Base-by-base conservation (phyloP, 1,284 basidiomycete species). In the Moniliophthora roreri region DNA sequence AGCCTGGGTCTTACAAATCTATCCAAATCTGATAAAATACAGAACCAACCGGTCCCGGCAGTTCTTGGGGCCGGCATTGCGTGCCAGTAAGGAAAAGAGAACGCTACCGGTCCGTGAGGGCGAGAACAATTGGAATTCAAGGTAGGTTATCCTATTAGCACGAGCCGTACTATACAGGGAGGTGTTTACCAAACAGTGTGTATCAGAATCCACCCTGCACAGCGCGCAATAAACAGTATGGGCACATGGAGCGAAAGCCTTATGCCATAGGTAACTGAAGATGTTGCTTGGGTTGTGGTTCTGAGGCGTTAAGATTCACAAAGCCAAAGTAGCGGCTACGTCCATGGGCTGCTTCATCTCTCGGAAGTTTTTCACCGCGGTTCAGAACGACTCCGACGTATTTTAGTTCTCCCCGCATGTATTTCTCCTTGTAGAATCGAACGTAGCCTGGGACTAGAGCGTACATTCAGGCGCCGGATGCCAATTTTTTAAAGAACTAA, bases 391-490 rank as follows among this genome's bases (percentile, higher is more conserved):
- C 78, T 36, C 95, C 95, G 50, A 96, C 82, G 62, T 83, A 95
- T 66, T 84, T 85, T 55, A 89, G 82, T 58, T 88, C 81, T 41
- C 83, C 79, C 20, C 83, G 76, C 76, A 85, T 77, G 71, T 81
- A 82, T 54, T 84, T 82, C 65, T 84, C 72, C 66, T 83, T 86
- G 84, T 96, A 98, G 73, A 93, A 98, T 48, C 92, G 89, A 48
- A 98, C 91, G 67, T 82, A 94, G 16, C 95, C 95, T 0, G 95
- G 94, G 16, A 87, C 85, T 11, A 84, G 78, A 16, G 95, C 94
- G 66, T 87, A 96, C n/a, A n/a, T n/a, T n/a, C n/a, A n/a, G n/a
- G n/a, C n/a, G n/a, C n/a, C n/a, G n/a, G n/a, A n/a, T n/a, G n/a
- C n/a, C n/a, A n/a, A n/a, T n/a, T n/a, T n/a, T n/a, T n/a, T n/a